These are phyloP conservation scores for Grosmannia penicillata DNA, from an alignment of 2,329 filamentous ascomycete genomes.

Conservation along the genomic window DNA sequence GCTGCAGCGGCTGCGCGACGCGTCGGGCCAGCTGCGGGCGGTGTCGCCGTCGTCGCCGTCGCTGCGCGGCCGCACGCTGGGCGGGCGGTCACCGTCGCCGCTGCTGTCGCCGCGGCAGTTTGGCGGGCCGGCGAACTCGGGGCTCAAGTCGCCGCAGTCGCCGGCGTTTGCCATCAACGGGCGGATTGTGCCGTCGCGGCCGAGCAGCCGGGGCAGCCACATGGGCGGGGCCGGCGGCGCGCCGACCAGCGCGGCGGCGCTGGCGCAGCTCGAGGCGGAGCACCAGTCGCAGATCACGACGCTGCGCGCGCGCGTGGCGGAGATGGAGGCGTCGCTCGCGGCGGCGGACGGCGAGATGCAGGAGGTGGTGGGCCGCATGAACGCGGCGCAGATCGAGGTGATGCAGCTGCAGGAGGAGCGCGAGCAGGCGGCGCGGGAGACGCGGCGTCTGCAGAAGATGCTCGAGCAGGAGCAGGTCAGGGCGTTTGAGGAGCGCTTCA, in stretches of 20 bases:
- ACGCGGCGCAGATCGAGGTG: slow-evolving; percentile 69
- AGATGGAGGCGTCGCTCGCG: slow-evolving; percentile 68
- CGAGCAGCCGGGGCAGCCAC: slow-evolving; percentile 25
- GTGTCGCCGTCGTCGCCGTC: slow-evolving; percentile 2
- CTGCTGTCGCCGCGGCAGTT: slow-evolving; percentile 30
- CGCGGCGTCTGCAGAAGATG: slow-evolving; percentile 51
- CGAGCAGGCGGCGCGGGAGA: slow-evolving; percentile 60
- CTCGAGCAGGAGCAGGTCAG: slow-evolving; percentile 51
- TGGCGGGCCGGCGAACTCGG: slow-evolving; percentile 11
- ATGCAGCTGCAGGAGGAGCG: slow-evolving; percentile 61
- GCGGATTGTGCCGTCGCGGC: slow-evolving; percentile 10
- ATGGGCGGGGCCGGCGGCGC: not conserved
- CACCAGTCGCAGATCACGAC: slow-evolving; percentile 61
- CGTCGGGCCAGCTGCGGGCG: slow-evolving; percentile 11
- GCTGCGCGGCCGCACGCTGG: not conserved
- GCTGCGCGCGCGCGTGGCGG: slow-evolving; percentile 63
- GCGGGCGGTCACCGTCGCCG: slow-evolving; percentile 2
- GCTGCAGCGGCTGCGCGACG: slow-evolving; percentile 56
- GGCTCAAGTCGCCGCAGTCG: slow-evolving; percentile 40
- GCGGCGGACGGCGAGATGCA: slow-evolving; percentile 73
- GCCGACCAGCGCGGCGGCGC: not conserved
- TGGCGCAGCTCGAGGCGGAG: slow-evolving; percentile 34
- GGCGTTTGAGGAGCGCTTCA: slow-evolving; percentile 27
- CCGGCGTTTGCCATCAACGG: slow-evolving; percentile 39
- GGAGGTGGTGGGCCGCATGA: slow-evolving; percentile 70